These are phyloP conservation scores for Penicillium hordei DNA, from an alignment of 2,329 filamentous ascomycete genomes.

Conservation along the genomic window DNA sequence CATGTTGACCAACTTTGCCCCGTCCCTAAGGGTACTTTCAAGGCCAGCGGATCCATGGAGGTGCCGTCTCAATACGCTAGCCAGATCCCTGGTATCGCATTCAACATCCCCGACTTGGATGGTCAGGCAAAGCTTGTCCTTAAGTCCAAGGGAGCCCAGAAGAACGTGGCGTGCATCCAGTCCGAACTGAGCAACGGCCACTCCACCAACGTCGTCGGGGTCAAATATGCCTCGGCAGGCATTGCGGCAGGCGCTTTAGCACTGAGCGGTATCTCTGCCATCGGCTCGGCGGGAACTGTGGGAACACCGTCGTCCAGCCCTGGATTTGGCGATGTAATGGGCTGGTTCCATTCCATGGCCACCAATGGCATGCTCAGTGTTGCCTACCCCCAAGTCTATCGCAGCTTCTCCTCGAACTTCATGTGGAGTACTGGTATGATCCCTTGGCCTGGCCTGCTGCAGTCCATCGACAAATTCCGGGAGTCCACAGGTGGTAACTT, in stretches of 20 bases:
- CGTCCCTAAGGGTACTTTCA: constrained; percentile 72
- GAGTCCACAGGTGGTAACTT: constrained; percentile 79
- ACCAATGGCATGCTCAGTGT: constrained; percentile 96
- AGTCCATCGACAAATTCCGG: constrained; percentile 81
- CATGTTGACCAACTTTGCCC: constrained; percentile 78
- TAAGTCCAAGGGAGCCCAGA: constrained; percentile 57
- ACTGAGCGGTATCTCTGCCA: constrained; percentile 69
- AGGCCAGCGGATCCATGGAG: constrained; percentile 67
- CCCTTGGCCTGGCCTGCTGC: constrained; percentile 77
- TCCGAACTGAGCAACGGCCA: constrained; percentile 85
- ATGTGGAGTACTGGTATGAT: constrained; percentile 84
- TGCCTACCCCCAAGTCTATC: constrained; percentile 81
- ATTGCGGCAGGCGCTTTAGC: constrained; percentile 81
- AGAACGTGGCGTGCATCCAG: constrained; percentile 76
- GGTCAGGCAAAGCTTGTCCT: constrained; percentile 79
- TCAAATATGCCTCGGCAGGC: constrained; percentile 80
- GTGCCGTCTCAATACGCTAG: constrained; percentile 71
- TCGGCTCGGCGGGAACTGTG: constrained; percentile 59
- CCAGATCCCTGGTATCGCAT: constrained; percentile 84
- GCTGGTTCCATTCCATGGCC: constrained; percentile 90
- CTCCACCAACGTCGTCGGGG: constrained; percentile 69
- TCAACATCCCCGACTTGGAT: constrained; percentile 84
- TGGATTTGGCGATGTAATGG: constrained; percentile 79
- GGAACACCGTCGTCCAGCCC: constrained; percentile 71
- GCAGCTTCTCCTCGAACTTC: constrained; percentile 89